Conservation (phyloP, 768 basidiomycete genomes). For the Coprinopsis marcescibilis region DNA sequence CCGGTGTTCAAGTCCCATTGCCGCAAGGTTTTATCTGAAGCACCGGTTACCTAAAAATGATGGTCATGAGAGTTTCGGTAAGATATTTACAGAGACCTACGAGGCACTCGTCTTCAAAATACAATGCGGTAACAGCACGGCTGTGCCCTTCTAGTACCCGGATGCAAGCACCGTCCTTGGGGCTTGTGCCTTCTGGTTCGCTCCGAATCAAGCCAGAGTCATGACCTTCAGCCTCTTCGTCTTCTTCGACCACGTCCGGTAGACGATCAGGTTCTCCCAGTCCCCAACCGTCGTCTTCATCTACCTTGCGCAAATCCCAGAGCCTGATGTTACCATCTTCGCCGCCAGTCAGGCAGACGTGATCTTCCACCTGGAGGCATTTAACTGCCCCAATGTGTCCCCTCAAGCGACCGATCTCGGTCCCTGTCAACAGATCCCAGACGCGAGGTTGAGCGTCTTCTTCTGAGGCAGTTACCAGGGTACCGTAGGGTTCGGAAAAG, state of each 20-base stretch:
- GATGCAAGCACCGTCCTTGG: slow-evolving; percentile 56
- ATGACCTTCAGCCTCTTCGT: slow-evolving; percentile 44
- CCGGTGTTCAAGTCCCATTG: slow-evolving; percentile 98
- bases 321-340: slow-evolving; percentile 79
- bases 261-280: slow-evolving; percentile 52
- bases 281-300: slow-evolving; percentile 61
- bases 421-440: slow-evolving; percentile 91
- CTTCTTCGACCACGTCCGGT: slow-evolving; percentile 62
- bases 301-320: slow-evolving; percentile 88
- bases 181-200: slow-evolving; percentile 27
- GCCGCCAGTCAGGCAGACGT: slow-evolving; percentile 85
- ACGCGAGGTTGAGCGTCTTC: slow-evolving; percentile 85
- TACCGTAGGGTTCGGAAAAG: slow-evolving; percentile 95
- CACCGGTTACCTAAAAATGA: slow-evolving; percentile 81
- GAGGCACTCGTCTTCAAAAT: slow-evolving; percentile 92
- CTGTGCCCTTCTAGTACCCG: slow-evolving; percentile 85
- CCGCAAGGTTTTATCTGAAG: slow-evolving; percentile 95
- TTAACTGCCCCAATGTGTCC: slow-evolving; percentile 84
- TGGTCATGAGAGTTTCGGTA: slow-evolving; percentile 13
- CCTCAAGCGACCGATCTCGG: slow-evolving; percentile 76
- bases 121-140: slow-evolving; percentile 87
- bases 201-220: slow-evolving; percentile 35
- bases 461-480: slow-evolving; percentile 80
- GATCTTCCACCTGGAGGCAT: slow-evolving; percentile 88
- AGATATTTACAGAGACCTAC: slow-evolving; percentile 38